Percentiles rank a stretch among this genome's conserved stretches.
phyloP scores from a whole-genome alignment of 495 filamentous ascomycete genomes.

The Xylaria nigripes region DNA sequence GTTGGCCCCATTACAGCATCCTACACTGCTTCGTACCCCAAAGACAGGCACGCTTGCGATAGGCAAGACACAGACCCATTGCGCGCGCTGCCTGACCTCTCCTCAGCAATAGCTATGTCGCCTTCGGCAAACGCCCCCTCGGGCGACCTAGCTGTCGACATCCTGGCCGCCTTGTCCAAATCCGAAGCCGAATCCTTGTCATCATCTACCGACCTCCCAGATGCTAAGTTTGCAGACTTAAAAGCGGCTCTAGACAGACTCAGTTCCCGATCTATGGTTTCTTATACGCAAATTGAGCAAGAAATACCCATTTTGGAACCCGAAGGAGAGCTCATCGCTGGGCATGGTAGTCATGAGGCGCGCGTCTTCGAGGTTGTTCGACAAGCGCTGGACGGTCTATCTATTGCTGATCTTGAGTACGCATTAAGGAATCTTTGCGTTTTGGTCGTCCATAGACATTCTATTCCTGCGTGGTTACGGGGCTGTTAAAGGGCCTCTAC shows the following conservation, averaged over 20 bases:
- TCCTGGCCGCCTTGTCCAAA: conserved; percentile 57
- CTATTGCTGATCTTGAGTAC: conserved; percentile 59
- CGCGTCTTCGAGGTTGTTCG: conserved; percentile 85
- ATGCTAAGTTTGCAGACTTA: conserved; percentile 56
- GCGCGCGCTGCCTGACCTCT: background rate
- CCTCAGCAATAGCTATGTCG: conserved; percentile 11
- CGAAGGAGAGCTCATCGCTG: conserved; percentile 69
- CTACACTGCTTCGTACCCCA: background rate
- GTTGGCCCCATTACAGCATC: background rate
- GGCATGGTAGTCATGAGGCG: conserved; percentile 87
- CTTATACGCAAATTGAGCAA: conserved; percentile 65
- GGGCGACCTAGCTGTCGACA: conserved; percentile 51
- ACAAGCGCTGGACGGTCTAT: conserved; percentile 67
- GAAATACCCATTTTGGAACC: conserved; percentile 45
- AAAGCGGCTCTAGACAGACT: conserved; percentile 82
- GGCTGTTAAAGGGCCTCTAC: background rate
- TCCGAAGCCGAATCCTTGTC: conserved; percentile 53
- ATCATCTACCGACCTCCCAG: conserved; percentile 67
- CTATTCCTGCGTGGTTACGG: background rate
- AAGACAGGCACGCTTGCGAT: background rate
- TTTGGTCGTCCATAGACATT: too few relatives aligned
- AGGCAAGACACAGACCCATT: background rate
- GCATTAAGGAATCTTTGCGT: background rate
- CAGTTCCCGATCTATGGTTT: conserved; percentile 68
- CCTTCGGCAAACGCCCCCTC: conserved; percentile 6